Evolutionary conservation across 2,329 filamentous ascomycete genomes (phyloP).

Genomic region (Hirsutella rhossiliensis): DNA sequence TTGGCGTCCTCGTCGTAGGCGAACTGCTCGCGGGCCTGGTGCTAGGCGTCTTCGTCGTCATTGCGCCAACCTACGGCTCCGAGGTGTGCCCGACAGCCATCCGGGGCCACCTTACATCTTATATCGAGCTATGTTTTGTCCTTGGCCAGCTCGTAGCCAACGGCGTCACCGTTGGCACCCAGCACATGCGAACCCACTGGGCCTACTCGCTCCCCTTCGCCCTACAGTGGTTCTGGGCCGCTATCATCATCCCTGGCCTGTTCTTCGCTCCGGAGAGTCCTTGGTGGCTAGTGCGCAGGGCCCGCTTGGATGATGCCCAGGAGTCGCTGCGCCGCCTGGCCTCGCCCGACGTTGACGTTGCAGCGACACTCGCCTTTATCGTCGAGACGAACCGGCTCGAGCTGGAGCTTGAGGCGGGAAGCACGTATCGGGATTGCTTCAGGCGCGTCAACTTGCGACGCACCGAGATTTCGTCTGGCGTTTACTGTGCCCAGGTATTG

Average conservation of each 20-base stretch:
- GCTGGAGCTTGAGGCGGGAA: slow-evolving; percentile 22
- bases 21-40: slow-evolving; percentile 32
- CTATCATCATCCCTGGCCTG: slow-evolving; percentile 14
- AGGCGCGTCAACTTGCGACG: slow-evolving; percentile 30
- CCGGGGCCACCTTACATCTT: slow-evolving; percentile 27
- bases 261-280: slow-evolving; percentile 20
- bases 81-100: slow-evolving; percentile 29
- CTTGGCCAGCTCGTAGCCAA: slow-evolving; percentile 24
- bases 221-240: slow-evolving; percentile 23
- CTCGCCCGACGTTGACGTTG: slow-evolving; percentile 31
- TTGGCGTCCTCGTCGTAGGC: slow-evolving; percentile 28
- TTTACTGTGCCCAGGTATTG: slow-evolving; percentile 26
- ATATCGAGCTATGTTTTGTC: slow-evolving; percentile 29
- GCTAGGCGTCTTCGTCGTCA: slow-evolving; percentile 30
- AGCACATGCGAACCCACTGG: slow-evolving; percentile 33
- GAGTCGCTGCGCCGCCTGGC: slow-evolving; percentile 15
- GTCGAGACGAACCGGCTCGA: slow-evolving; percentile 37
- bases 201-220: slow-evolving; percentile 39
- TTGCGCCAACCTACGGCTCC: slow-evolving; percentile 29
- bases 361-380: slow-evolving; percentile 52
- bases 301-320: slow-evolving; percentile 15
- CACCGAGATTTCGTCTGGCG: slow-evolving; percentile 33
- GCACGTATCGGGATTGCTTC: slow-evolving; percentile 34
- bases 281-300: slow-evolving; percentile 18
- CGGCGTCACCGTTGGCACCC: slow-evolving; percentile 7